phyloP scores from a whole-genome alignment of 257 asterid species.

The Solanum sitiens region DNA sequence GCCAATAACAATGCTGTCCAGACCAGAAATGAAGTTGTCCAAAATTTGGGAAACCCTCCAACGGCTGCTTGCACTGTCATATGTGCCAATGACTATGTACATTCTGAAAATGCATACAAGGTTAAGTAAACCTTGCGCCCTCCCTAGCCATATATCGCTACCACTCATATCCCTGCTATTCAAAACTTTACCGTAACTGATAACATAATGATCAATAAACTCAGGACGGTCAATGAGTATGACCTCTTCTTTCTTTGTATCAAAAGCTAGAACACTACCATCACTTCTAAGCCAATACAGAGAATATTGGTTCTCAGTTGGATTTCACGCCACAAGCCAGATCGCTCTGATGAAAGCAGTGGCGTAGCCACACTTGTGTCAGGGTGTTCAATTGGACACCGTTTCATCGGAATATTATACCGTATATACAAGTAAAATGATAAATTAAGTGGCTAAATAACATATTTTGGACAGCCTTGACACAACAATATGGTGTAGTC shows the following conservation, averaged over 20 bases:
- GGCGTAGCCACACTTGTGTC: too few species aligned
- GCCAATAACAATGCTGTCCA: not conserved
- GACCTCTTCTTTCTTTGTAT: not conserved
- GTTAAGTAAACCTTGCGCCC: not conserved
- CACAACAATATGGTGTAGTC: too few species aligned
- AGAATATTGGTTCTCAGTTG: not conserved
- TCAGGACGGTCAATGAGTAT: not conserved
- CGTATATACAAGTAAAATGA: too few species aligned
- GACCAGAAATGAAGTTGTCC: not conserved
- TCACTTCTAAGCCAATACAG: not conserved
- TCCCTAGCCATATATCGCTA: not conserved
- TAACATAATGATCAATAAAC: not conserved
- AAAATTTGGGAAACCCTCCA: not conserved
- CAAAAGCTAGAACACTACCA: not conserved
- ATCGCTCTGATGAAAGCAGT: not conserved
- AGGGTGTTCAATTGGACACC: too few species aligned
- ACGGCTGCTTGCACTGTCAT: not conserved
- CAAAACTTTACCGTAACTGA: not conserved
- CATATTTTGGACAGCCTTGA: too few species aligned
- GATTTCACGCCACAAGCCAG: not conserved
- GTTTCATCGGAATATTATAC: too few species aligned
- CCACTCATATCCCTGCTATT: not conserved
- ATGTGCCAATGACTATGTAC: not conserved
- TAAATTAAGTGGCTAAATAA: too few species aligned
- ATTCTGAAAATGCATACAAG: not conserved